These are phyloP conservation scores for Aspergillus pseudoterreus DNA, from an alignment of 2,329 filamentous ascomycete genomes.

Conservation along the genomic window DNA sequence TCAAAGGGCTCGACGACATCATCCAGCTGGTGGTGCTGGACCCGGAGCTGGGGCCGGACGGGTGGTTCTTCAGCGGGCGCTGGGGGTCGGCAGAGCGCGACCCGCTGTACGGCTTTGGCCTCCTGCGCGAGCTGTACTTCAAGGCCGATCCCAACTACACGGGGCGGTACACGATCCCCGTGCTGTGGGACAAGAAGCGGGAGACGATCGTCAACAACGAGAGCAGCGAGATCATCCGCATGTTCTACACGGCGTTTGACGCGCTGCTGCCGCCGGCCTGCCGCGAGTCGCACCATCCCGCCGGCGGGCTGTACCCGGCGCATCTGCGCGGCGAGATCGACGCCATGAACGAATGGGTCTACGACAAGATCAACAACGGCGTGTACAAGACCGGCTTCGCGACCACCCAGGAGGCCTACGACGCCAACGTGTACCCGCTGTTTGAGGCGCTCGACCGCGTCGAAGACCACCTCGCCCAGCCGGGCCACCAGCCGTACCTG, in stretches of 20 bases:
- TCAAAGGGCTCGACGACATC: conserved; percentile 51
- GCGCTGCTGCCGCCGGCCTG: conserved; percentile 56
- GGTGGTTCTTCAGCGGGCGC: conserved; percentile 73
- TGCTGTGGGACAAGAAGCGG: conserved; percentile 73
- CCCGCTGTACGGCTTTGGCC: conserved; percentile 66
- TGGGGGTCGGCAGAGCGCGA: conserved; percentile 59
- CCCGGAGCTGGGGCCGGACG: conserved; percentile 40
- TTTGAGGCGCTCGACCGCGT: conserved; percentile 71
- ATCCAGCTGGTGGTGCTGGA: conserved; percentile 47
- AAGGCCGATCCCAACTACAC: conserved; percentile 63
- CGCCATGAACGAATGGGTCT: conserved; percentile 71
- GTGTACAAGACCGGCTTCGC: conserved; percentile 68
- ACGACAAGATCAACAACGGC: conserved; percentile 56
- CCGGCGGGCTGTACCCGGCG: conserved; percentile 63
- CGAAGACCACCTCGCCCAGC: conserved; percentile 61
- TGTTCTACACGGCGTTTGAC: conserved; percentile 76
- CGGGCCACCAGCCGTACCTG: conserved; percentile 59
- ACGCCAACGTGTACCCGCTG: conserved; percentile 63
- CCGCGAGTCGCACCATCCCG: conserved; percentile 50
- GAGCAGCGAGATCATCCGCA: conserved; percentile 81
- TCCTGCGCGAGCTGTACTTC: conserved; percentile 72
- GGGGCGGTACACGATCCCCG: conserved; percentile 77
- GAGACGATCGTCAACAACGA: conserved; percentile 81
- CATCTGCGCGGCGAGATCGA: conserved; percentile 64
- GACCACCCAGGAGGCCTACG: conserved; percentile 71